A percentile compares a stretch with the other conserved stretches of the same genome.
phyloP scores from a whole-genome alignment of 768 basidiomycete genomes.

The Russula abietina region DNA sequence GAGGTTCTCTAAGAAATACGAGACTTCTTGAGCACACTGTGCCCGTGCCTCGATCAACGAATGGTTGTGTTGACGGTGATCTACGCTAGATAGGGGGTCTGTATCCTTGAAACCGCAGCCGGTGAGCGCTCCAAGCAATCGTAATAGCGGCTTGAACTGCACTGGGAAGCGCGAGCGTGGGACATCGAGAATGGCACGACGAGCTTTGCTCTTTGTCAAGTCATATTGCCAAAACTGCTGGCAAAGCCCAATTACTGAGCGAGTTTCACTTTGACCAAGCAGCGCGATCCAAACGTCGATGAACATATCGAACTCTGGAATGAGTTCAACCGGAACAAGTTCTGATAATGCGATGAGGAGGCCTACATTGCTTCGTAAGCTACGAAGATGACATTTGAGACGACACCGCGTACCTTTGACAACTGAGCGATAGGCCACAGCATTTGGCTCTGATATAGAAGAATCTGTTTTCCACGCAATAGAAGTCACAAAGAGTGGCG shows the following conservation, averaged over 20 bases:
- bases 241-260: slow-evolving; percentile 62
- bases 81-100: slow-evolving; percentile 54
- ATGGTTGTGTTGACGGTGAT: slow-evolving; percentile 39
- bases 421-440: slow-evolving; percentile 73
- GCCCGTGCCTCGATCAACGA: slow-evolving; percentile 44
- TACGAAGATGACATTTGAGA: neutral
- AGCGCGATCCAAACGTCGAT: slow-evolving; percentile 75
- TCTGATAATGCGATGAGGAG: slow-evolving; percentile 71
- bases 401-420: slow-evolving; percentile 58
- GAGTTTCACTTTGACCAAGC: slow-evolving; percentile 66
- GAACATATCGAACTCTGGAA: slow-evolving; percentile 66
- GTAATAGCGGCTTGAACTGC: slow-evolving; percentile 61
- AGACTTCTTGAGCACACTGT: slow-evolving; percentile 64
- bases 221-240: slow-evolving; percentile 80
- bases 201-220: slow-evolving; percentile 57
- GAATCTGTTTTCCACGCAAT: slow-evolving; percentile 65
- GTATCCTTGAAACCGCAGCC: slow-evolving; percentile 72
- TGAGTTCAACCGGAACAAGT: slow-evolving; percentile 66
- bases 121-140: slow-evolving; percentile 70
- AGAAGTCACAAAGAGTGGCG: slow-evolving; percentile 72
- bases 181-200: slow-evolving; percentile 78
- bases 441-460: slow-evolving; percentile 66
- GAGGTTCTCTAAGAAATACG: slow-evolving; percentile 67
- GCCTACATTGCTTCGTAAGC: slow-evolving; percentile 40
- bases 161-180: slow-evolving; percentile 80